These are phyloP conservation scores for Pichia californica DNA, from an alignment of 805 yeast species.

Conservation along the genomic window DNA sequence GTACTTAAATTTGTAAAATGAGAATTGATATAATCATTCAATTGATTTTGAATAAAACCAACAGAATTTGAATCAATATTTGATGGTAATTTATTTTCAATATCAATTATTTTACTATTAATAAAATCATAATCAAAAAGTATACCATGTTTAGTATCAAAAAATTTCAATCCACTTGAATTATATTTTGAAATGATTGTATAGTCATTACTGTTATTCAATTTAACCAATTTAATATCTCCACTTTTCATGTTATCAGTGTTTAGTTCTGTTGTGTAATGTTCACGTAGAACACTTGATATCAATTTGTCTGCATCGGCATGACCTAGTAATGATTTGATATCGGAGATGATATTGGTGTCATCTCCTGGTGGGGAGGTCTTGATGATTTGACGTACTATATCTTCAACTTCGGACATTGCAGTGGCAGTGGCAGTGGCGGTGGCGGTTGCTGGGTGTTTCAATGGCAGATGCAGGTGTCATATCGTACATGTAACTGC, in stretches of 20 bases:
- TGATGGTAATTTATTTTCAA: conserved; percentile 33
- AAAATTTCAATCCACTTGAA: conserved; percentile 40
- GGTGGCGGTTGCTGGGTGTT: too few species aligned
- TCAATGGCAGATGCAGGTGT: too few species aligned
- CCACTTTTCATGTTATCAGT: conserved; percentile 11
- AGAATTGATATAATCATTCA: conserved; percentile 49
- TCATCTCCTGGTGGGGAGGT: conserved; percentile 58
- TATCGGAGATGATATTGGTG: conserved; percentile 23
- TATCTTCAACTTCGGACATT: conserved; percentile 19
- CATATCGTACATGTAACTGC: too few species aligned
- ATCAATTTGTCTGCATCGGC: conserved; percentile 22
- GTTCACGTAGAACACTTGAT: conserved; percentile 21
- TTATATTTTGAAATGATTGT: conserved; percentile 45
- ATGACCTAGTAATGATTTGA: conserved; percentile 23
- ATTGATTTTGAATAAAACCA: conserved; percentile 18
- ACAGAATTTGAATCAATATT: conserved; percentile 11
- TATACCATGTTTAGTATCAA: conserved; percentile 44
- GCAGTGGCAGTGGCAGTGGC: too few species aligned
- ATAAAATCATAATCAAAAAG: conserved; percentile 56
- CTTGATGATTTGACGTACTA: conserved; percentile 30
- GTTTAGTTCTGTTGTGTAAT: conserved; percentile 14
- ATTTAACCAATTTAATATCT: conserved; percentile 28
- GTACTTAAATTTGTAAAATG: conserved; percentile 59
- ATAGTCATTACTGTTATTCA: conserved; percentile 19
- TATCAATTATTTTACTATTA: conserved; percentile 41